Evolutionary conservation across 2,329 filamentous ascomycete genomes (phyloP).

Genomic region (Orbilia oligospora): DNA sequence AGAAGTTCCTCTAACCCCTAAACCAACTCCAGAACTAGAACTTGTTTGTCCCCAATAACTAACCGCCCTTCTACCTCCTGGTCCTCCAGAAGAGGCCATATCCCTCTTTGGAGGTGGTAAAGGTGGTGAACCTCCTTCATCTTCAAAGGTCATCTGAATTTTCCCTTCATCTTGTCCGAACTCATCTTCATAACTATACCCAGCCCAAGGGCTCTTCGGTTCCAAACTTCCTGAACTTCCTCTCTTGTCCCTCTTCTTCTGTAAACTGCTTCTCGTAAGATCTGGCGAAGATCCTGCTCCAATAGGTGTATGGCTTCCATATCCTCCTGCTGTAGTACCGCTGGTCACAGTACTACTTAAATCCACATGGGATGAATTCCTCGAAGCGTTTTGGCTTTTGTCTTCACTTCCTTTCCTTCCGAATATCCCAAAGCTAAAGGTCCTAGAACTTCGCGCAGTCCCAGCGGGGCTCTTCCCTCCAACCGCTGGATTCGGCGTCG

Average conservation of each 20-base stretch:
- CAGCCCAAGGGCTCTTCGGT: conserved; percentile 44
- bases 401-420: conserved; percentile 52
- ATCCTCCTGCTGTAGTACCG: background rate
- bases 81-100: background rate
- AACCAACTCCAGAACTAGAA: background rate
- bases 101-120: conserved; percentile 63
- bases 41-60: conserved; percentile 58
- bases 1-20: conserved; percentile 40
- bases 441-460: conserved; percentile 38
- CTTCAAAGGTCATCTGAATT: conserved; percentile 80
- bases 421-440: conserved; percentile 55
- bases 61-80: conserved; percentile 39
- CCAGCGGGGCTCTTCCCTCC: conserved; percentile 39
- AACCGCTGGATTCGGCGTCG: conserved; percentile 29
- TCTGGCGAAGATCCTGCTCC: conserved; percentile 42
- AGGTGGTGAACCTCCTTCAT: conserved; percentile 69
- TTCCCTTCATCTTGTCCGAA: conserved; percentile 63
- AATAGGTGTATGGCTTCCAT: background rate
- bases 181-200: conserved; percentile 68
- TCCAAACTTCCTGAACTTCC: conserved; percentile 26
- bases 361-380: conserved; percentile 52
- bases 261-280: conserved; percentile 48
- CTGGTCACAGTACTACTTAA: conserved; percentile 19
- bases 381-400: conserved; percentile 31
- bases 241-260: conserved; percentile 40